Conservation (phyloP, 1,284 basidiomycete species). For the Porodaedalea pini region DNA sequence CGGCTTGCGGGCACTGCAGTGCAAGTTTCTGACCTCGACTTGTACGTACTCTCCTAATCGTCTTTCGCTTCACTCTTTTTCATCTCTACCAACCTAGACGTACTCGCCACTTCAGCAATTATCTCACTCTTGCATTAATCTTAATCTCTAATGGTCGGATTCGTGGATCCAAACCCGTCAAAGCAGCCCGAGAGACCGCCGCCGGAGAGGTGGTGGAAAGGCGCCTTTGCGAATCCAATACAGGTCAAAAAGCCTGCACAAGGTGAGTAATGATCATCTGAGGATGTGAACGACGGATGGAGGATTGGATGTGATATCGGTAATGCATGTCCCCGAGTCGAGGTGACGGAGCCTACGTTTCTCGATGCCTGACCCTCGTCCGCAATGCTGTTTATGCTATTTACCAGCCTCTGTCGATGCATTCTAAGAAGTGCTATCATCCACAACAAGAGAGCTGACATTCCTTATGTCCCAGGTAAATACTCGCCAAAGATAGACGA, state of each 20-base stretch:
- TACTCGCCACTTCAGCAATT: neutral
- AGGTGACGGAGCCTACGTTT: neutral
- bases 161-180: conserved; percentile 10
- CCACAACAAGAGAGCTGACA: neutral
- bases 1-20: too few relatives aligned
- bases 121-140: neutral
- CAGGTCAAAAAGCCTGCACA: conserved; percentile 14
- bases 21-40: too few relatives aligned
- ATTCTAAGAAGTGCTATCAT: neutral
- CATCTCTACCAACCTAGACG: neutral
- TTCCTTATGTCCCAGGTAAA: conserved; percentile 37
- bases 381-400: too few relatives aligned
- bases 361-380: neutral
- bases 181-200: conserved; percentile 13
- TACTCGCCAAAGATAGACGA: conserved; percentile 62
- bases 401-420: neutral
- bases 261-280: conserved; percentile 5
- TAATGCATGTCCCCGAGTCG: too few relatives aligned
- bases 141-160: conserved; percentile 12
- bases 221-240: conserved; percentile 12
- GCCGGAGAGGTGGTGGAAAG: conserved; percentile 10
- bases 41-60: neutral
- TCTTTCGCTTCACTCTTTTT: too few relatives aligned
- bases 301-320: too few relatives aligned
- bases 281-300: too few relatives aligned